A percentile compares a stretch with the other conserved stretches of the same genome.
phyloP scores from a whole-genome alignment of 2,329 filamentous ascomycete species.

The Trichoderma atroviride region DNA sequence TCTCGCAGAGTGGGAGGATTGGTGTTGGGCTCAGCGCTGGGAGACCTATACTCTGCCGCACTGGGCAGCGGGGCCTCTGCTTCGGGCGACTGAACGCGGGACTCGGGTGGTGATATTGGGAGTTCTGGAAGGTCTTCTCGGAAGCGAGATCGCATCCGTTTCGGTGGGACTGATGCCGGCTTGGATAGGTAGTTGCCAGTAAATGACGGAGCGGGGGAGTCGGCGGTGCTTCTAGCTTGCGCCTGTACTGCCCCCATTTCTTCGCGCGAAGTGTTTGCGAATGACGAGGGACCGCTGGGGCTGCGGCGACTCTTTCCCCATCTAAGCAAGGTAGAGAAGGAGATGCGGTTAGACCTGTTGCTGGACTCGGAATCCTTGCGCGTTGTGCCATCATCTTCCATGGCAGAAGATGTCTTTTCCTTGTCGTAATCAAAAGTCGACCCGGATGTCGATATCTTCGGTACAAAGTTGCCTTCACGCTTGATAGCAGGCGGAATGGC shows the following conservation, averaged over 20 bases:
- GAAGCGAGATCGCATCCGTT: constrained; percentile 87
- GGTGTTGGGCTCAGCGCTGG: constrained; percentile 32
- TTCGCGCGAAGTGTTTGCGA: constrained; percentile 88
- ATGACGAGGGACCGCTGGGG: constrained; percentile 68
- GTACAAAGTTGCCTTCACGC: constrained; percentile 47
- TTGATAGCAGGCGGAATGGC: constrained; percentile 33
- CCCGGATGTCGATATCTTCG: constrained; percentile 53
- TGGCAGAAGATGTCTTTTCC: constrained; percentile 40
- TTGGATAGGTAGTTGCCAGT: constrained; percentile 38
- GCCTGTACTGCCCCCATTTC: constrained; percentile 62
- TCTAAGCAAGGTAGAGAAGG: constrained; percentile 76
- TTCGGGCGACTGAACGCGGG: constrained; percentile 77
- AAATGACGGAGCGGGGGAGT: constrained; percentile 10
- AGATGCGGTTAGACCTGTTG: constrained; percentile 47
- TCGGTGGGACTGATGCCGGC: constrained; percentile 56
- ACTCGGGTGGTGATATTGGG: constrained; percentile 82
- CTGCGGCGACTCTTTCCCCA: constrained; percentile 64
- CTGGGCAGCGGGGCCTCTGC: constrained; percentile 50
- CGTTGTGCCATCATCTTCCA: constrained; percentile 53
- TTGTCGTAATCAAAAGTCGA: constrained; percentile 50
- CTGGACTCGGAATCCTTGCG: constrained; percentile 60
- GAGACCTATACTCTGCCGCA: constrained; percentile 35
- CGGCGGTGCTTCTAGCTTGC: constrained; percentile 30
- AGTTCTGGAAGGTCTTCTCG: constrained; percentile 88
- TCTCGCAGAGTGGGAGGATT: constrained; percentile 41